phyloP scores from a whole-genome alignment of 179 eudicot species.

The Heliamphora pulchella region DNA sequence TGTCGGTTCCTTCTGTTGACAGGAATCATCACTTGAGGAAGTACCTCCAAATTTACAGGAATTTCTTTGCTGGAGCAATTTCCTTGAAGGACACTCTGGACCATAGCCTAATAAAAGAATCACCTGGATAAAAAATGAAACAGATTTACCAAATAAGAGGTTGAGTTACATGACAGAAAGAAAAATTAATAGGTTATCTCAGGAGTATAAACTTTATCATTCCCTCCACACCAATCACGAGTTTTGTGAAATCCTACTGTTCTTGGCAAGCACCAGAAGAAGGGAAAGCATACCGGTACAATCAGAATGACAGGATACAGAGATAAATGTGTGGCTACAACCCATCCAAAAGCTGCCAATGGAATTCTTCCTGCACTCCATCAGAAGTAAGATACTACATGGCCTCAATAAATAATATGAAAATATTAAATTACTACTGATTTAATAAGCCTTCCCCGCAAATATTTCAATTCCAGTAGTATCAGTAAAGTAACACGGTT shows the following conservation, averaged over 20 bases:
- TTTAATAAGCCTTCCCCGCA: not conserved
- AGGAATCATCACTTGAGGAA: constrained; percentile 19
- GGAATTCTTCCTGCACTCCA: constrained; percentile 56
- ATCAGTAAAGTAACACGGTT: not conserved
- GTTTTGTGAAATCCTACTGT: no score
- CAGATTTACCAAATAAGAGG: not conserved
- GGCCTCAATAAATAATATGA: not conserved
- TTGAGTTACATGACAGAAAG: not conserved
- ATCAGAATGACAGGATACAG: constrained; percentile 73
- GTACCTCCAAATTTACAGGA: constrained; percentile 18
- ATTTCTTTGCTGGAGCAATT: constrained; percentile 40
- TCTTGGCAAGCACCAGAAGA: constrained; percentile 8
- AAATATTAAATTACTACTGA: not conserved
- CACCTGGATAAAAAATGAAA: constrained; percentile 39
- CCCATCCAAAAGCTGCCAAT: constrained; percentile 90
- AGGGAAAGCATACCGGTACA: constrained; percentile 56
- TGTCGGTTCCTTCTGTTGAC: constrained; percentile 24
- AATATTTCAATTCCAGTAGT: not conserved
- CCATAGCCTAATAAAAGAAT: constrained; percentile 70
- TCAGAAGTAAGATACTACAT: constrained; percentile 10
- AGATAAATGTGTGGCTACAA: constrained; percentile 79
- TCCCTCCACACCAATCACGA: no score
- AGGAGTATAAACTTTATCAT: no score
- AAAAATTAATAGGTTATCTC: not conserved
- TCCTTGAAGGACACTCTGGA: constrained; percentile 78